phyloP scores from a whole-genome alignment of 148 eudicot species.

The Heliamphora exappendiculata region DNA sequence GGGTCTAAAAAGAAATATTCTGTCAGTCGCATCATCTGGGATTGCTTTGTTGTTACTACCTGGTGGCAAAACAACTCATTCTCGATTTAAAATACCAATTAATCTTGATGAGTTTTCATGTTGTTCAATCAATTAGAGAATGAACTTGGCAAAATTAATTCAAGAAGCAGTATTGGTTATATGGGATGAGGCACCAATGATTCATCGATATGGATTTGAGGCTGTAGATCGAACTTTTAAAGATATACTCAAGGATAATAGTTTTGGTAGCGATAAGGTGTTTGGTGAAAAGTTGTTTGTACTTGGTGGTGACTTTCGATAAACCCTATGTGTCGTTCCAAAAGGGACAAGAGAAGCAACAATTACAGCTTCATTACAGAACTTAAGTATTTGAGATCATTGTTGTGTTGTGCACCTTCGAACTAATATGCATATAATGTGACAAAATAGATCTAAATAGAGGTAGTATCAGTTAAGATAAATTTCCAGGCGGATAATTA shows the following conservation, averaged over 20 bases:
- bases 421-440: background rate
- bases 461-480: too few relatives aligned
- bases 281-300: background rate
- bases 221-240: too few relatives aligned
- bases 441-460: too few relatives aligned
- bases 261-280: background rate
- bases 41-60: background rate
- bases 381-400: background rate
- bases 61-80: background rate
- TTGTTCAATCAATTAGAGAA: too few relatives aligned
- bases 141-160: background rate
- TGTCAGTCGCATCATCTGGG: background rate
- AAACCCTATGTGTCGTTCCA: background rate
- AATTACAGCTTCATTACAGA: background rate
- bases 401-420: background rate
- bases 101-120: background rate
- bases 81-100: background rate
- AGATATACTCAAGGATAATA: background rate
- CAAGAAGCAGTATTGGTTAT: background rate
- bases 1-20: background rate
- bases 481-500: too few relatives aligned
- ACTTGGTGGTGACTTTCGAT: background rate
- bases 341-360: background rate
- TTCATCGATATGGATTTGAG: background rate
- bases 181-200: conserved; percentile 4